phyloP scores from a whole-genome alignment of 2,329 filamentous ascomycete genomes.

The Alternaria arbusti region DNA sequence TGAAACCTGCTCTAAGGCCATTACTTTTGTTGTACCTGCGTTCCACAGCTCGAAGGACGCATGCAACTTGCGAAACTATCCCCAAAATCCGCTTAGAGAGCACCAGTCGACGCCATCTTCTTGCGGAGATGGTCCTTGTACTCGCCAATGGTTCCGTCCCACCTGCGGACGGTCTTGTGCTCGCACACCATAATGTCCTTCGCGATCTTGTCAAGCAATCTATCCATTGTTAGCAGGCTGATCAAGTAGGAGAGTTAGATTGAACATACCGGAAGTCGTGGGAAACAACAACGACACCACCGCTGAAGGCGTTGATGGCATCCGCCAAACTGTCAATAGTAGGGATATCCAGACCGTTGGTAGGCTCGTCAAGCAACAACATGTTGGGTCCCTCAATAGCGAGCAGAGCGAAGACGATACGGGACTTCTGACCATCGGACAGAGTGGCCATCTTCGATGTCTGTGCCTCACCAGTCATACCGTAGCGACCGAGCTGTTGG shows the following conservation, averaged over 20 bases:
- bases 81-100: constrained; percentile 66
- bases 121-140: constrained; percentile 99
- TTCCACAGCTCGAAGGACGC: constrained; percentile 33
- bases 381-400: constrained; percentile 98
- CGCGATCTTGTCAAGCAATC: constrained; percentile 97
- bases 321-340: constrained; percentile 98
- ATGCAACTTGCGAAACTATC: constrained; percentile 33
- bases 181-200: constrained; percentile 99
- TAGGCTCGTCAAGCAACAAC: constrained; percentile 96
- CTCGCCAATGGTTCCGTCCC: constrained; percentile 86
- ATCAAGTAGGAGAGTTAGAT: not conserved
- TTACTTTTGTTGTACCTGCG: constrained; percentile 37
- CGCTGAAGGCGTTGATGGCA: constrained; percentile 94
- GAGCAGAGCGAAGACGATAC: constrained; percentile 96
- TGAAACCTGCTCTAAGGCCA: constrained; percentile 38
- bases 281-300: constrained; percentile 96
- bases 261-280: constrained; percentile 92
- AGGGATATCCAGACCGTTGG: constrained; percentile 98
- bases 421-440: constrained; percentile 95
- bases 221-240: constrained; percentile 54
- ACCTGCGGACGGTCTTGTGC: constrained; percentile 89
- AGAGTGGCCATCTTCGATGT: constrained; percentile 97
- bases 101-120: constrained; percentile 93
- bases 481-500: constrained; percentile 94
- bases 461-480: constrained; percentile 89